phyloP scores from a whole-genome alignment of 768 basidiomycete species.

The Mycena maculata region DNA sequence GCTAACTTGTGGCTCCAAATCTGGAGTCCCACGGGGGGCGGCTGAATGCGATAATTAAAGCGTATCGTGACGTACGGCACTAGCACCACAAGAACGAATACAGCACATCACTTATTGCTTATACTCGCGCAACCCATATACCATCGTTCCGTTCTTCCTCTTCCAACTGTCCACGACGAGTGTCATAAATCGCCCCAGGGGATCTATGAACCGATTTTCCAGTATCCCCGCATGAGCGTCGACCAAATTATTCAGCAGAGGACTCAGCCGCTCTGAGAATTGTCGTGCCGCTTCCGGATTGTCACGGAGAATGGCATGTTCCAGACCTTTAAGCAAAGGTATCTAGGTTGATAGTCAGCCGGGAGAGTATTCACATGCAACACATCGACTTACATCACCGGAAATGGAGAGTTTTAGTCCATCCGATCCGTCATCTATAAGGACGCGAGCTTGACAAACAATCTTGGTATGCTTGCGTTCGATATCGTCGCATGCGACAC shows the following conservation, averaged over 20 bases:
- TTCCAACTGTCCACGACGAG: conserved; percentile 26
- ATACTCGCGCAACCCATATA: conserved; percentile 18
- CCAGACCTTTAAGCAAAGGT: conserved; percentile 56
- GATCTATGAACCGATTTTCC: not conserved
- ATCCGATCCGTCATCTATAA: conserved; percentile 62
- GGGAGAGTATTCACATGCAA: not conserved
- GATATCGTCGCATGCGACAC: conserved; percentile 65
- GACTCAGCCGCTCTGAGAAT: conserved; percentile 56
- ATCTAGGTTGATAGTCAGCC: conserved; percentile 46
- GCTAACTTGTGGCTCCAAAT: not conserved
- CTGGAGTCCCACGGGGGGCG: no score
- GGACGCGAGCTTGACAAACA: conserved; percentile 61
- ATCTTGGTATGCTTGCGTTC: conserved; percentile 61
- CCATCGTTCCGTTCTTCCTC: not conserved
- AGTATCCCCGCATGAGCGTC: conserved; percentile 50
- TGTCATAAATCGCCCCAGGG: conserved; percentile 11
- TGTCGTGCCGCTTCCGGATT: conserved; percentile 50
- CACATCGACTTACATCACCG: conserved; percentile 50
- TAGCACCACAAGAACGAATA: no score
- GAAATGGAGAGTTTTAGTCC: conserved; percentile 60
- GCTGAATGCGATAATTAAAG: no score
- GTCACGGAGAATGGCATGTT: conserved; percentile 55
- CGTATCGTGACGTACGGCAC: no score
- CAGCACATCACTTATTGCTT: not conserved
- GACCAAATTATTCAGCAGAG: conserved; percentile 60